Conservation (phyloP, 2,329 filamentous ascomycete genomes). For the Botrytis galanthina region DNA sequence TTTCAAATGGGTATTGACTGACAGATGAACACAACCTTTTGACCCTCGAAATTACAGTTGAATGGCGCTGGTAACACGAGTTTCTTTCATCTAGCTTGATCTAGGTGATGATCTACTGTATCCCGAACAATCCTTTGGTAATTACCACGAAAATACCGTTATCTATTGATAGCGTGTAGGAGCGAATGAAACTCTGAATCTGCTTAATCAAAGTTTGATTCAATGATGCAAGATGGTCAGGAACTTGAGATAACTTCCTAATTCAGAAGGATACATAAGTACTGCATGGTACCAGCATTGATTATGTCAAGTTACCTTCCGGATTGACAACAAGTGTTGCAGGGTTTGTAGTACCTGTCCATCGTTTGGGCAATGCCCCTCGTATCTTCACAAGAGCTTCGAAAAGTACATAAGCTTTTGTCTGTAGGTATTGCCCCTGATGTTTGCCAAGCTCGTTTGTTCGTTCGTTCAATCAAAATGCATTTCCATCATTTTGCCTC, state of each 20-base stretch:
- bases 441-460: background rate
- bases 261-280: conserved; percentile 10
- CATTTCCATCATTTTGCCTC: conserved; percentile 10
- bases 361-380: background rate
- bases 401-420: background rate
- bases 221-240: conserved; percentile 11
- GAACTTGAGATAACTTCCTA: conserved; percentile 3
- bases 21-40: background rate
- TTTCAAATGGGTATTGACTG: background rate
- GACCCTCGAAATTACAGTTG: background rate
- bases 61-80: background rate
- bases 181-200: background rate
- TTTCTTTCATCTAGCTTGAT: no score
- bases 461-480: conserved; percentile 19
- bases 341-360: conserved; percentile 7
- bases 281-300: conserved; percentile 1
- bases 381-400: conserved; percentile 7
- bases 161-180: background rate
- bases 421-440: background rate
- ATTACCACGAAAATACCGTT: background rate
- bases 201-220: background rate
- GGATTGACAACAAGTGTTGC: conserved; percentile 19
- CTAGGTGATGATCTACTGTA: background rate
- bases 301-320: conserved; percentile 10
- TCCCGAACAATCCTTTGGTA: background rate